Evolutionary conservation across 225 moss, liverwort and hornwort species (phyloP).

Genomic region (Marchantia polymorpha): DNA sequence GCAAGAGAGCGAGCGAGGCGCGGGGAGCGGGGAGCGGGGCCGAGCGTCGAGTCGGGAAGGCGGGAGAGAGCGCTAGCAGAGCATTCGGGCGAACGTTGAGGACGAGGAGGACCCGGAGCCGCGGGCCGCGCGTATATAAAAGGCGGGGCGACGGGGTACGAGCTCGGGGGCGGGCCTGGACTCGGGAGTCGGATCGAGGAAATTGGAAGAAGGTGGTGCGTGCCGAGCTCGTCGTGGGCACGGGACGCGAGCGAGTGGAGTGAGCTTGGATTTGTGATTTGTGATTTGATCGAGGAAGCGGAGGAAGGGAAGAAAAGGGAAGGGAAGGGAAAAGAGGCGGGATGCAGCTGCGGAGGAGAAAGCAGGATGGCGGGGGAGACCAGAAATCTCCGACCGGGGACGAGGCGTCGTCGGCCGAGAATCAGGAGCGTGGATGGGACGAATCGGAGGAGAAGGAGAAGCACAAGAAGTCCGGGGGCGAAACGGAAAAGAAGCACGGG

Average conservation of each 20-base stretch:
- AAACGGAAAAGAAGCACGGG: conserved; percentile 10
- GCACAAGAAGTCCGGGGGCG: conserved; percentile 10
- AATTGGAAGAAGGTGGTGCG: neutral
- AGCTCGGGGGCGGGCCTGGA: neutral
- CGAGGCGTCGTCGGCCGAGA: neutral
- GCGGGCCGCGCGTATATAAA: neutral
- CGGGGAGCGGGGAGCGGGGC: neutral
- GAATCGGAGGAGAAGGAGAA: conserved; percentile 2
- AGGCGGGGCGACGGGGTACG: neutral
- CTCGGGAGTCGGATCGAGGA: neutral
- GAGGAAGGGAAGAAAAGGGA: neutral
- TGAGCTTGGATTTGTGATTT: neutral
- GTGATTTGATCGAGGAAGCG: neutral
- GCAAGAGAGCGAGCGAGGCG: neutral
- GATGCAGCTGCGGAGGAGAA: conserved; percentile 18
- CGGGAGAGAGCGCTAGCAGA: neutral
- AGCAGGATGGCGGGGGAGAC: conserved; percentile 5
- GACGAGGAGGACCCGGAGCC: neutral
- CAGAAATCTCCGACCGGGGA: neutral
- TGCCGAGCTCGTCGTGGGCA: too few relatives aligned
- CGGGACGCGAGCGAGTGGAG: neutral
- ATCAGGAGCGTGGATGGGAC: neutral
- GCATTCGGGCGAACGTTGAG: neutral
- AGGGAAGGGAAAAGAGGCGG: neutral
- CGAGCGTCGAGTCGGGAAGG: neutral